A percentile compares a stretch with the other conserved stretches of the same genome.
These are phyloP conservation scores for Oidiodendron maius DNA, from an alignment of 495 filamentous ascomycete species.

Conservation along the genomic window DNA sequence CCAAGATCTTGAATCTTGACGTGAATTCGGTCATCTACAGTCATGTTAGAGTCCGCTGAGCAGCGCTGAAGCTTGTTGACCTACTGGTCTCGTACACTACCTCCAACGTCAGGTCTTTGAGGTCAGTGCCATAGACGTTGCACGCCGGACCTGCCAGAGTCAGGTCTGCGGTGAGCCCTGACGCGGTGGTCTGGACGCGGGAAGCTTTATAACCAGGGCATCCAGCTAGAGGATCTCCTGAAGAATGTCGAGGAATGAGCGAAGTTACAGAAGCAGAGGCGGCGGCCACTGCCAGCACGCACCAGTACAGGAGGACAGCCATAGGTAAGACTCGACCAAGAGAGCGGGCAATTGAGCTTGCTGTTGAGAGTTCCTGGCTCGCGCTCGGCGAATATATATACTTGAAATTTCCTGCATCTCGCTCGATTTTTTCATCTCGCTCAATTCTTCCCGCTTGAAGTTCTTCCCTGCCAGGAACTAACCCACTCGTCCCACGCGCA, in stretches of 20 bases:
- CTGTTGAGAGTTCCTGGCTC: too few relatives aligned
- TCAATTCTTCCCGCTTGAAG: too few relatives aligned
- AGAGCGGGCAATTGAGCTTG: too few relatives aligned
- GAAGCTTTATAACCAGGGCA: conserved; percentile 72
- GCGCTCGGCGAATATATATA: too few relatives aligned
- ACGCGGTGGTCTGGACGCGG: conserved; percentile 49
- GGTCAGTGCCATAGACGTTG: conserved; percentile 65
- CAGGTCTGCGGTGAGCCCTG: conserved; percentile 58
- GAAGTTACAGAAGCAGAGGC: not conserved
- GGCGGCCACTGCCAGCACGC: not conserved
- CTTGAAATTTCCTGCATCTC: too few relatives aligned
- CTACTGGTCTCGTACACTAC: conserved; percentile 73
- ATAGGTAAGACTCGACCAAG: conserved; percentile 3
- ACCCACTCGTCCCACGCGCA: too few relatives aligned
- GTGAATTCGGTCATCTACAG: conserved; percentile 66
- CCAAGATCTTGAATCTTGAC: conserved; percentile 74
- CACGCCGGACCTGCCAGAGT: conserved; percentile 61
- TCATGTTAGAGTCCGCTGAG: not conserved
- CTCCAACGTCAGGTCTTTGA: conserved; percentile 57
- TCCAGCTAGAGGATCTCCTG: conserved; percentile 17
- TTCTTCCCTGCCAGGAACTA: too few relatives aligned
- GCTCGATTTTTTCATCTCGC: too few relatives aligned
- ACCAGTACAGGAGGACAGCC: conserved; percentile 12
- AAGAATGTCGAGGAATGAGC: not conserved
- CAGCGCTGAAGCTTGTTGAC: conserved; percentile 20